Evolutionary conservation across 768 basidiomycete species (phyloP).

Genomic region (Podaxis rugospora): DNA sequence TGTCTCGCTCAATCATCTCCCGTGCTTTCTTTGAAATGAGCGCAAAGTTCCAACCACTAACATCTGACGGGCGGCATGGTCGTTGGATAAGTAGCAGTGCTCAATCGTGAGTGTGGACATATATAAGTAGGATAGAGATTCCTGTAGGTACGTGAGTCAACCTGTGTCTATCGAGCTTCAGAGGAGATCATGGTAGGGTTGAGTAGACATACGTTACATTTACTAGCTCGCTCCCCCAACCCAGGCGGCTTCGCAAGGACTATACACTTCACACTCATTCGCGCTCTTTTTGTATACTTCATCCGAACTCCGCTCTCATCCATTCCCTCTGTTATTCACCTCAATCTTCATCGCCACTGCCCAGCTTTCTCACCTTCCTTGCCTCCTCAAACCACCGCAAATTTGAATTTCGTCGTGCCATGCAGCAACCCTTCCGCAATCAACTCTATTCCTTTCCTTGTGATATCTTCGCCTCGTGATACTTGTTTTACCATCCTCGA

Average conservation of each 20-base stretch:
- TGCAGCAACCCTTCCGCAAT: constrained; percentile 3
- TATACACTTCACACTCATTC: constrained; percentile 23
- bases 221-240: constrained; percentile 31
- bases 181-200: not conserved
- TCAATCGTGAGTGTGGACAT: constrained; percentile 37
- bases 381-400: constrained; percentile 7
- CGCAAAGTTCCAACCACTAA: constrained; percentile 36
- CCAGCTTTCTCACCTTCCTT: constrained; percentile 6
- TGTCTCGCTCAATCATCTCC: constrained; percentile 38
- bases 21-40: constrained; percentile 42
- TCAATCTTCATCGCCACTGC: constrained; percentile 14
- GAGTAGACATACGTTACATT: constrained; percentile 19
- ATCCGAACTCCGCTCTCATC: too few species aligned
- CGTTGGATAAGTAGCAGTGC: constrained; percentile 34
- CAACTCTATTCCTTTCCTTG: constrained; percentile 24
- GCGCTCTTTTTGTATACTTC: constrained; percentile 22
- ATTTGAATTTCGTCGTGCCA: not conserved
- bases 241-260: constrained; percentile 25
- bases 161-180: constrained; percentile 18
- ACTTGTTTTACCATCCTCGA: constrained; percentile 32
- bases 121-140: constrained; percentile 35
- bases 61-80: too few species aligned
- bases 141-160: constrained; percentile 28
- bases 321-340: constrained; percentile 20
- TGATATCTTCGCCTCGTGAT: constrained; percentile 28